A percentile compares a stretch with the other conserved stretches of the same genome.
These are phyloP conservation scores for Neurospora sp. DNA, from an alignment of 495 filamentous ascomycete genomes.

Conservation along the genomic window DNA sequence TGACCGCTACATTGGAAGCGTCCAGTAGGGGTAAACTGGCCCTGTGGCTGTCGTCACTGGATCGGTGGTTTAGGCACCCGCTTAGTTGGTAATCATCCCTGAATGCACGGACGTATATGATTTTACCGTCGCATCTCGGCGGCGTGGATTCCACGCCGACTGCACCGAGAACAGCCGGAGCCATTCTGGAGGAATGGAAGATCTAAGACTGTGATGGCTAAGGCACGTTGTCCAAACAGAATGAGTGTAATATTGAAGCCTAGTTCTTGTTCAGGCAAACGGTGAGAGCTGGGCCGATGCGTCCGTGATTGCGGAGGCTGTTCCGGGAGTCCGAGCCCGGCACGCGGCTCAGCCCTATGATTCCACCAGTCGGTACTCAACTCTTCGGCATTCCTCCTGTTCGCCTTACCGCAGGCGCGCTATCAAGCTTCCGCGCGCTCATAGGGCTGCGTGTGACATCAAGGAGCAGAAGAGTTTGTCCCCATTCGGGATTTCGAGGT, in stretches of 20 bases:
- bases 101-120: not conserved
- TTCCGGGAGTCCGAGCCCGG: not conserved
- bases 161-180: not conserved
- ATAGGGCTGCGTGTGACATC: not conserved
- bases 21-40: not conserved
- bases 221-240: not conserved
- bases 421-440: not conserved
- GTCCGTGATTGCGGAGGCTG: not conserved
- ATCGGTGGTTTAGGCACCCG: not conserved
- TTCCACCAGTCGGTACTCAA: not conserved
- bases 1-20: not conserved
- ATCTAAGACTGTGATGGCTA: not conserved
- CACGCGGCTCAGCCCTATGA: not conserved
- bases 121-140: not conserved
- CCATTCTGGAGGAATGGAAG: not conserved
- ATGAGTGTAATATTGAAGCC: not conserved
- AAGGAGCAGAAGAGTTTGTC: not conserved
- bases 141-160: not conserved
- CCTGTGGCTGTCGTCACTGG: not conserved
- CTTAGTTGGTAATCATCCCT: not conserved
- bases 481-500: not conserved
- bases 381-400: not conserved
- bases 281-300: not conserved
- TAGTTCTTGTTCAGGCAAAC: not conserved
- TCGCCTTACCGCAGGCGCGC: not conserved